Evolutionary conservation across 495 filamentous ascomycete species (phyloP).

Genomic region (Cetradonia linearis): DNA sequence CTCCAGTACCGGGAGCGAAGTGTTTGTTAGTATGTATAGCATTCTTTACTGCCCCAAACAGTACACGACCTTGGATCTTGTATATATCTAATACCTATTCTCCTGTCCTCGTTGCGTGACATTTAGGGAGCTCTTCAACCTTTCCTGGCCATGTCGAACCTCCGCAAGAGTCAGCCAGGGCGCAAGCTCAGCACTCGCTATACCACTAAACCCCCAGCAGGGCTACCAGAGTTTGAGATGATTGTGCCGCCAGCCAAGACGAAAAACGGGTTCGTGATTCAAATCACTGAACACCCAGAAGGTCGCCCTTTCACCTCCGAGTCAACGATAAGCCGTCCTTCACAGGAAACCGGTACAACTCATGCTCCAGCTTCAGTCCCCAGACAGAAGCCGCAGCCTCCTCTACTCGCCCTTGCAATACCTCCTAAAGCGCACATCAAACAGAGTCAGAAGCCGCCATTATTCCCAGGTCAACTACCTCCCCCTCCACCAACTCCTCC

Average conservation of each 20-base stretch:
- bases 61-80: background rate
- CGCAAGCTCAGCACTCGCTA: constrained; percentile 17
- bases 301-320: constrained; percentile 9
- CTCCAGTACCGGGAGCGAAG: too few species aligned
- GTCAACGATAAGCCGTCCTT: background rate
- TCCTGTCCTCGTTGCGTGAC: background rate
- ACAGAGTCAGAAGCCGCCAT: constrained; percentile 5
- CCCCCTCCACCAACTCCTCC: constrained; percentile 12
- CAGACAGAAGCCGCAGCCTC: constrained; percentile 11
- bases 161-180: constrained; percentile 12
- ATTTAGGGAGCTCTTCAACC: background rate
- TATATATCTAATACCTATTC: background rate
- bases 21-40: too few species aligned
- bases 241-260: constrained; percentile 14
- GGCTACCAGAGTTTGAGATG: constrained; percentile 25
- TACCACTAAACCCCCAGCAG: constrained; percentile 13
- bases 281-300: constrained; percentile 18
- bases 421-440: constrained; percentile 18
- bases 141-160: constrained; percentile 13
- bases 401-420: constrained; percentile 19
- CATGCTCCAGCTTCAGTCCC: background rate
- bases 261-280: constrained; percentile 20
- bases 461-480: background rate
- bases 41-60: background rate
- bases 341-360: background rate